Conservation (phyloP, 345 rosid genomes). For the Gossypium turneri region DNA sequence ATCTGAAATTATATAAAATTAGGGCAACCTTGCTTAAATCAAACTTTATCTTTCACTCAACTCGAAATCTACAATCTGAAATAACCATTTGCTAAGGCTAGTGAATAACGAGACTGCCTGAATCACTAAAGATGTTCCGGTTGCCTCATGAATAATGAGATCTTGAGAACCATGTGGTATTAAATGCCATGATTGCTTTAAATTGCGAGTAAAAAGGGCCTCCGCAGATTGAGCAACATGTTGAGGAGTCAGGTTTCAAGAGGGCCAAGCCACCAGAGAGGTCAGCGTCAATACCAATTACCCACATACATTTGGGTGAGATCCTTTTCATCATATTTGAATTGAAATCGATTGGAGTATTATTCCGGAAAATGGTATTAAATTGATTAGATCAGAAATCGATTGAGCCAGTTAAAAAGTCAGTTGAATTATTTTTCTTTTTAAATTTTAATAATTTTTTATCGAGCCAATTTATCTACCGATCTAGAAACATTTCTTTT, state of each 20-base stretch:
- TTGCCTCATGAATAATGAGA: neutral
- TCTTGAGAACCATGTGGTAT: no score
- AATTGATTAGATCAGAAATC: rapidly evolving
- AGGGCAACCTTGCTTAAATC: neutral
- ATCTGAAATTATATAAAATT: neutral
- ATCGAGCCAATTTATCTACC: rapidly evolving
- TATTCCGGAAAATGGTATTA: no score
- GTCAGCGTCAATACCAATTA: slow-evolving; percentile 78
- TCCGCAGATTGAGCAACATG: slow-evolving; percentile 46
- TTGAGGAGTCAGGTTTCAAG: slow-evolving; percentile 37
- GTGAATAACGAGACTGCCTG: neutral
- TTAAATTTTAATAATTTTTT: no score
- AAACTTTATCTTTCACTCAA: no score
- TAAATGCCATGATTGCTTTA: no score
- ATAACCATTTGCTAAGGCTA: neutral
- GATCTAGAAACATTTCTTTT: no score
- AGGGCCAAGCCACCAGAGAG: slow-evolving; percentile 72
- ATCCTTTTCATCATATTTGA: slow-evolving; percentile 3
- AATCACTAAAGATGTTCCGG: neutral
- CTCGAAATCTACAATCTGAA: neutral
- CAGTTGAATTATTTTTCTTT: no score
- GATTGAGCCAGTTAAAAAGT: no score
- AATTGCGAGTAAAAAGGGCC: slow-evolving; percentile 27
- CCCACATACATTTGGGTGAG: slow-evolving; percentile 33
- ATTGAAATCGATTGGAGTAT: no score